Evolutionary conservation across 1,284 basidiomycete genomes (phyloP), one percentile per base, ranked within the genome.

Genomic region (Malassezia pachydermatis): DNA sequence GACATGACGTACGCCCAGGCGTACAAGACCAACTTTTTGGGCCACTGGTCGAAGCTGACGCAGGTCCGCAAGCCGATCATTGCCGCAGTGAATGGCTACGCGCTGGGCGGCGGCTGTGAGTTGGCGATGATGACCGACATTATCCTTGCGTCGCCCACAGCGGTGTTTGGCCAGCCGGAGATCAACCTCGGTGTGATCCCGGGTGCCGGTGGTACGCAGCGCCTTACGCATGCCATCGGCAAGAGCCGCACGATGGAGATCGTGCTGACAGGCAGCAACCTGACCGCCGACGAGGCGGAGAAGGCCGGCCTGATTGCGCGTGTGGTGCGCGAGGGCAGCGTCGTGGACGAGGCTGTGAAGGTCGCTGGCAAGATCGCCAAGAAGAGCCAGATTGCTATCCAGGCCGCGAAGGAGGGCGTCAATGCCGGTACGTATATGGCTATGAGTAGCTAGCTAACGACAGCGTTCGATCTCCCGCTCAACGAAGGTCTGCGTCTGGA

Each of bases 121-220:
- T 35, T 38, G 34, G 73, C 45, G 3, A 35, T 36, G 59, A 75
- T 72, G 73, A 76, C 87, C 73, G 94, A 98, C 75, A 90, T 98
- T 73, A 84, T 96, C 67, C 81, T 96, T 54, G 88, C 86, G n/a
- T 84, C 89, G 5, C 85, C 88, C 5, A 87, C 81, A 17, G 92
- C 94, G 28, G 82, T 81, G 60, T 95, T 98, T 65, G 89, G 88
- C 29, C 94, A 96, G 73, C 92, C 94, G 27, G 94, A 98, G 73
- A 92, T 98, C 75, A 92, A 88, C 72, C 79, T 98, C 40, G 92
- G 94, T 55, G 84, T 92, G 57, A 96, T 96, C 67, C 92, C 94
- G 14, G 88, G 88, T 10, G 86, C 73, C 4, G 86, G 86, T 35
- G 86, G 83, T 8, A 82, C 83, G 3, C 84, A 88, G 70, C 81